Conservation (phyloP, 1,284 basidiomycete species). For the Spongiforma sp. region DNA sequence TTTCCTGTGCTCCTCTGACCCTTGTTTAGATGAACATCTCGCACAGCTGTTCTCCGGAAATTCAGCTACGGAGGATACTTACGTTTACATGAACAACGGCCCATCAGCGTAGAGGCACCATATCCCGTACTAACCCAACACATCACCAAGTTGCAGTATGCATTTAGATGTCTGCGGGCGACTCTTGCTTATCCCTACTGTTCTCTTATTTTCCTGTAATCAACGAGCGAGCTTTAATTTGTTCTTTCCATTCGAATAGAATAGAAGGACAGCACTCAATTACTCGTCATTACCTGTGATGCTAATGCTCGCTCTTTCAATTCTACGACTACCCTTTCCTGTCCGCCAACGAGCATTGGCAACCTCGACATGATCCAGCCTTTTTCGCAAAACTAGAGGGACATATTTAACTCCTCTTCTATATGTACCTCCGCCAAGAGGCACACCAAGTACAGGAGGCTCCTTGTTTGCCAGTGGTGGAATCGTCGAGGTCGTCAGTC, state of each 20-base stretch:
- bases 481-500: constrained; percentile 29
- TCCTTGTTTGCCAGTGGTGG: constrained; percentile 29
- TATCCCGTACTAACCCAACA: constrained; percentile 6
- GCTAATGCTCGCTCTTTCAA: constrained; percentile 2
- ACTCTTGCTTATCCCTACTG: constrained; percentile 27
- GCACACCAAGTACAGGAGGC: constrained; percentile 53
- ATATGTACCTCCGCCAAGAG: constrained; percentile 76
- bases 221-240: constrained; percentile 23
- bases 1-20: constrained; percentile 2
- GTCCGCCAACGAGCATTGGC: constrained; percentile 80
- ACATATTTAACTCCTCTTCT: constrained; percentile 67
- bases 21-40: constrained; percentile 61
- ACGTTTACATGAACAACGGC: constrained; percentile 63
- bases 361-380: constrained; percentile 72
- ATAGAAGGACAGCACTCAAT: neutral
- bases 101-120: constrained; percentile 31
- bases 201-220: constrained; percentile 19
- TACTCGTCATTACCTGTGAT: constrained; percentile 17
- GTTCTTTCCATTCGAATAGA: constrained; percentile 4
- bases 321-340: constrained; percentile 56
- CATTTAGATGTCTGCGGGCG: constrained; percentile 15
- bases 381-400: constrained; percentile 66
- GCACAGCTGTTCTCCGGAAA: constrained; percentile 52
- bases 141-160: constrained; percentile 4
- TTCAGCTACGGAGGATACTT: constrained; percentile 70